Conservation (phyloP, 1,139 yeast species). For the Kurtzmaniella quercitrusa region DNA sequence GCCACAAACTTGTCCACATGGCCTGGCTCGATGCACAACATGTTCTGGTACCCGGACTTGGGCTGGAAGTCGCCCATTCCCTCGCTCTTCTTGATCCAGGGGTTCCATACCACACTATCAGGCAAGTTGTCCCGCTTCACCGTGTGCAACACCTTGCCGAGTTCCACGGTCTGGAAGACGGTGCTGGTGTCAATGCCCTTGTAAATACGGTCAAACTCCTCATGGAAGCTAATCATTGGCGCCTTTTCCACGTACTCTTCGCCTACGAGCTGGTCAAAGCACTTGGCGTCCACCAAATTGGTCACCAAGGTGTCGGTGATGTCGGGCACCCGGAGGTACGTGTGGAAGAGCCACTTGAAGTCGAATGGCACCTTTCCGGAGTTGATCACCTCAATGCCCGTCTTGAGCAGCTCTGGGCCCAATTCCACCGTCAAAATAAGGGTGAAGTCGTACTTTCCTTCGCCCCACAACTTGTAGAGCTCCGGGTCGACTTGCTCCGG, state of each 20-base stretch:
- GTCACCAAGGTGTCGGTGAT: conserved; percentile 72
- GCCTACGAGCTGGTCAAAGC: conserved; percentile 69
- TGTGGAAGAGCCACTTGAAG: conserved; percentile 94
- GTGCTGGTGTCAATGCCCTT: conserved; percentile 53
- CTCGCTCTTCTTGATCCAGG: conserved; percentile 79
- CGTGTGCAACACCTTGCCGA: conserved; percentile 66
- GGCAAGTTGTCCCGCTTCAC: conserved; percentile 64
- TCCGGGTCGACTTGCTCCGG: conserved; percentile 72
- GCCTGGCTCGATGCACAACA: conserved; percentile 96
- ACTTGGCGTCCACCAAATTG: conserved; percentile 66
- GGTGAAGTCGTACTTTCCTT: conserved; percentile 63
- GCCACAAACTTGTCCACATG: conserved; percentile 64
- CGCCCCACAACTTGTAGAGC: conserved; percentile 53
- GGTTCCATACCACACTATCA: conserved; percentile 97
- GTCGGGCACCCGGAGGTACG: conserved; percentile 75
- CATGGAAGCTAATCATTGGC: conserved; percentile 67
- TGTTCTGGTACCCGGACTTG: conserved; percentile 71
- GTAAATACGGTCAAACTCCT: conserved; percentile 84
- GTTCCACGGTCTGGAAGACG: conserved; percentile 58
- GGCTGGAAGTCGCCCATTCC: conserved; percentile 89
- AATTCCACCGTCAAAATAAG: conserved; percentile 66
- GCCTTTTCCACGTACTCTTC: conserved; percentile 65
- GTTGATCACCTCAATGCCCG: conserved; percentile 73
- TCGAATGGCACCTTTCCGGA: conserved; percentile 61
- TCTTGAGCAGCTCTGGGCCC: conserved; percentile 48